Base-by-base conservation (phyloP, 108 stramenopile genomes). In the Nitzschia inconspicua region DNA sequence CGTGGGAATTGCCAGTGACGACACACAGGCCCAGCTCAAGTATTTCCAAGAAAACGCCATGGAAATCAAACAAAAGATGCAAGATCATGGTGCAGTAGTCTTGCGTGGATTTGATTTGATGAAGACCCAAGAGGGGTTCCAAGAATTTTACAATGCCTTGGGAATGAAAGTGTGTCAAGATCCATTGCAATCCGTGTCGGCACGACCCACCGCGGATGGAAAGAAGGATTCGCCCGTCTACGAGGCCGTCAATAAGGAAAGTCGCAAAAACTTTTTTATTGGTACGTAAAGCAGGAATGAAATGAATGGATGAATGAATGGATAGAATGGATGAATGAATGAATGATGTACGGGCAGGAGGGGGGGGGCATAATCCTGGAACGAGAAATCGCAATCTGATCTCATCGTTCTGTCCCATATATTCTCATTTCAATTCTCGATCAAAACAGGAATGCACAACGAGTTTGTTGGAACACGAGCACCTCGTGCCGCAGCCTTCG, bases 171-270 rank as follows among this genome's bases (percentile, higher is more conserved):
- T 74, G 20, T 94, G 93, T 61, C 65, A 88, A 55, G 93, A 94
- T 73, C 93, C 93, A 3, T 72, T 94, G 31, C 89, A 91, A 60
- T 84, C 85, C 8, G 93, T 94, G 0, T 71, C 73, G 22, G 92
- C 92, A 4, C 80, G 92, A 31, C 92, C 92, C 0, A 90, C 89
- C 18, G 88, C 89, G 32, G 87, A 94, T 63, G 91, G 91, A 48
- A 64, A 68, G 35, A 88, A 83, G 59, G 76, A 88, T 58, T 72
- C 72, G 29, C 86, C 88, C 0, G 89, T 94, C 18, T 94, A 94
- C 68, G 89, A 94, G 63, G 93, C 93, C 11, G 93, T 94, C 32
- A 94, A 94, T 68, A 94, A 94, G 75, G 89, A 94, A 70, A 76
- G 73, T 47, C 83, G 93, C 22, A 89, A 90, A 71, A 94, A 94